Evolutionary conservation across 768 basidiomycete species (phyloP), one percentile per base, ranked within the genome.

Genomic region (Thelephora aurantiotincta): DNA sequence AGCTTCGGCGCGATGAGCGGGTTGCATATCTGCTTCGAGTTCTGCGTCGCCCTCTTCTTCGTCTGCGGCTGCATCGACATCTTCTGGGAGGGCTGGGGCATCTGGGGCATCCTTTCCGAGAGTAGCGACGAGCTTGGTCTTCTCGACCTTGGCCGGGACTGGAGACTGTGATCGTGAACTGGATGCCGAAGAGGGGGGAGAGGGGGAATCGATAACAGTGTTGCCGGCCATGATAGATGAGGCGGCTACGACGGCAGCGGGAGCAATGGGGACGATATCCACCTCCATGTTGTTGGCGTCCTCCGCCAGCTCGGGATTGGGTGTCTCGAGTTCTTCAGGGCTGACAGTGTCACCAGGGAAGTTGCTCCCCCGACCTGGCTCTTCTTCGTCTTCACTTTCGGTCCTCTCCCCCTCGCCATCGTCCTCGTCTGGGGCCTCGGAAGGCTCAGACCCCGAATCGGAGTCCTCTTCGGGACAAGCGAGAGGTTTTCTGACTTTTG

Each of bases 1-100:
- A 0, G 91, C 91, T 57, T 94, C 91, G 3, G 80, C 81, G 18
- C 88, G 73, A 60, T 88, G 84, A 0, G 82, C 82, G 41, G 82
- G 83, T 50, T 87, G 84, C 47, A 87, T 64, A 51, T 91, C 89
- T 11, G 72, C 68, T 47, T 82, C 81, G 6, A 71, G 59, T 49
- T 75, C 74, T 0, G 56, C 65, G 34, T 64, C 67, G 12, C 58
- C 65, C 18, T 41, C 55, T 6, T 66, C 65, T 6, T 47, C 53
- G 12, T 61, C 62, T 19, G 33, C 45, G 3, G 33, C 48, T 13
- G 52, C 59, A 20, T 54, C 57, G 11, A 48, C 55, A 16, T 69
- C 67, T 19, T 54, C 60, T 30, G 26, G 26, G 26, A 9, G 26
- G 9, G 9, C 26, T 4, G 26, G 9, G 22, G 65, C 62, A 4